Evolutionary conservation across 306 rosid genomes (phyloP).

Genomic region (Fragaria ananassa): DNA sequence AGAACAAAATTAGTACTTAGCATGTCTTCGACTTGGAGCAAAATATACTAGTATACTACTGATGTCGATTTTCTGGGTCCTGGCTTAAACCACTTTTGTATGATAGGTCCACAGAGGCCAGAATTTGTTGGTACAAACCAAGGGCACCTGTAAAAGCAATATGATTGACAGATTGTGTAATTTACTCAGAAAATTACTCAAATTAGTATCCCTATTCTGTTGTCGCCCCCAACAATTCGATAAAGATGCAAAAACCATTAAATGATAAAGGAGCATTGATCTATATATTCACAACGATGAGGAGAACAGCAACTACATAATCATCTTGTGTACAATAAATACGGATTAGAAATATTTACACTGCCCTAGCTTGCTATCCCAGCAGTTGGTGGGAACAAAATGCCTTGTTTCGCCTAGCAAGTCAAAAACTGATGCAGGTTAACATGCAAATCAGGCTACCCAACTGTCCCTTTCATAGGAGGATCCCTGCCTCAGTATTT

Average conservation of each 20-base stretch:
- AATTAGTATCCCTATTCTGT: slow-evolving; percentile 5
- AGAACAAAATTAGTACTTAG: background rate
- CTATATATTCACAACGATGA: background rate
- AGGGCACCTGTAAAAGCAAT: slow-evolving; percentile 28
- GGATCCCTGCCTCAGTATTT: slow-evolving; percentile 7
- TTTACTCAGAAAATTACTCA: slow-evolving; percentile 19
- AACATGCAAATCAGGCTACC: slow-evolving; percentile 17
- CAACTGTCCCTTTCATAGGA: background rate
- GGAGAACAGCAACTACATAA: background rate
- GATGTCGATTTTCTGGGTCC: background rate
- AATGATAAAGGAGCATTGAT: background rate
- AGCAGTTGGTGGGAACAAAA: slow-evolving; percentile 31
- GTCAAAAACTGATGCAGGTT: slow-evolving; percentile 14
- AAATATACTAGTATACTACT: background rate
- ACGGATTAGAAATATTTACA: slow-evolving; percentile 27
- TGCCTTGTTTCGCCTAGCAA: slow-evolving; percentile 22
- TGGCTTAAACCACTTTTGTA: slow-evolving; percentile 9
- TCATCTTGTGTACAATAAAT: background rate
- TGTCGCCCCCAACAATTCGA: background rate
- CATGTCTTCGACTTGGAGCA: background rate
- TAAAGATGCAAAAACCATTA: background rate
- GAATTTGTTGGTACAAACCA: slow-evolving; percentile 21
- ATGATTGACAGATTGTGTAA: slow-evolving; percentile 14
- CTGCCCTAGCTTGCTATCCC: slow-evolving; percentile 16
- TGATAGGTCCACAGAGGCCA: slow-evolving; percentile 32